phyloP scores from a whole-genome alignment of 2,329 filamentous ascomycete genomes.

The Cordyceps javanica region DNA sequence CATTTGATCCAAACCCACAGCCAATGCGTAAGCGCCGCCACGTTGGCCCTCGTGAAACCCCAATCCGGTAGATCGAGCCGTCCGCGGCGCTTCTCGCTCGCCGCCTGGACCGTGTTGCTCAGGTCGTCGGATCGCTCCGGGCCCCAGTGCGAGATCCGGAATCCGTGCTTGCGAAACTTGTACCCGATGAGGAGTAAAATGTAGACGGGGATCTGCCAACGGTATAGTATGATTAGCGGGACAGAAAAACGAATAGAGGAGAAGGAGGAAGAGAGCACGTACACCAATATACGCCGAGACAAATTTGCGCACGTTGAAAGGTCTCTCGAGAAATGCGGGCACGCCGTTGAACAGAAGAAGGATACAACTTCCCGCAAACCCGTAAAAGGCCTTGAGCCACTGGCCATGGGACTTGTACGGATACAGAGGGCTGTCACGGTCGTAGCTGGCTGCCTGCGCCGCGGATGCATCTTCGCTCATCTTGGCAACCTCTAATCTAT shows the following conservation, averaged over 20 bases:
- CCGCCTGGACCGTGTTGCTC: constrained; percentile 30
- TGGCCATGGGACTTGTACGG: constrained; percentile 34
- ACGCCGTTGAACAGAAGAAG: constrained; percentile 31
- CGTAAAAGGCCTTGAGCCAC: constrained; percentile 32
- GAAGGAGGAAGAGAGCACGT: constrained; percentile 16
- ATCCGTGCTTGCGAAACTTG: constrained; percentile 31
- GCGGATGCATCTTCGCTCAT: constrained; percentile 32
- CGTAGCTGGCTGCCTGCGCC: constrained; percentile 26
- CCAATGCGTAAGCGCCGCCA: constrained; percentile 25
- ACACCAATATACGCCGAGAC: constrained; percentile 35
- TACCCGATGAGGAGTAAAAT: constrained; percentile 31
- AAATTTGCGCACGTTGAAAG: constrained; percentile 30
- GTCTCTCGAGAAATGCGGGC: constrained; percentile 25
- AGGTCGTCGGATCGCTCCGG: constrained; percentile 31
- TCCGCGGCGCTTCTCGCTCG: constrained; percentile 28
- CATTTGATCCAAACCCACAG: constrained; percentile 34
- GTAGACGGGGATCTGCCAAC: constrained; percentile 32
- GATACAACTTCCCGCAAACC: constrained; percentile 26
- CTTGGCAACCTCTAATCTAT: constrained; percentile 32
- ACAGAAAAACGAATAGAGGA: not conserved
- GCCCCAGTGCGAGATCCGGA: constrained; percentile 27
- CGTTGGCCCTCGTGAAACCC: constrained; percentile 27
- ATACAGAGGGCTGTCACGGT: constrained; percentile 29
- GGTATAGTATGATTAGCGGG: not conserved
- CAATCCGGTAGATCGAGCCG: constrained; percentile 30